Base-by-base conservation (phyloP, 352 stramenopile genomes). In the Thalassiosira mediterranea region DNA sequence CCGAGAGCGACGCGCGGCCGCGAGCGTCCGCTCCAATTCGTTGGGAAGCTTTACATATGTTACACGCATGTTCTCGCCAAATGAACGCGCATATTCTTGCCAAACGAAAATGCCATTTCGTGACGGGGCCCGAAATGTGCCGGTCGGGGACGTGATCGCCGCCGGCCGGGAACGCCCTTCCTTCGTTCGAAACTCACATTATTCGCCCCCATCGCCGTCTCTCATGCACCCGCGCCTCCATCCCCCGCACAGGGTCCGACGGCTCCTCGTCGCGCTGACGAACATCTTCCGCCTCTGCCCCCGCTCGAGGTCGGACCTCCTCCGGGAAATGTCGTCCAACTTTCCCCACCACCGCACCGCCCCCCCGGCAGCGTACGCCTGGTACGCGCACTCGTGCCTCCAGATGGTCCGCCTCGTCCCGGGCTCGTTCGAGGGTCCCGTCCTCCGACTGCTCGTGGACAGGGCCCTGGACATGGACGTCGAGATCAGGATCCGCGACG, bases 401-500 rank as follows among this genome's bases (percentile, higher is more conserved):
- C 37, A 69, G 8, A 48, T 91, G 5, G 21, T 91, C 1, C 53
- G 82, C 4, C 84, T 91, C 71, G 73, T 72, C 72, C 89, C 58
- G 87, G 66, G 49, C 82, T 88, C 58, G 54, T 84, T 86, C 86
- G 93, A 79, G 89, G 87, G 53, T 23, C 68, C 83, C 25, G 51
- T 95, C 21, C 68, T 95, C 28, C 77, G 81, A 34, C 58, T 95
- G 4, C 77, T 92, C 13, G 83, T 95, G 37, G 88, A 94, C 54
- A 91, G 88, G 38, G 91, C 84, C 44, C 53, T 95, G 32, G 90
- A 95, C 73, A 94, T 95, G 47, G 91, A 95, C 76, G 91, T 95
- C 11, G 88, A 95, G 69, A 95, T 95, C 52, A 90, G 91, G 66
- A 93, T 95, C 56, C 70, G 79, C 38, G 67, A 91, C 25, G 61